A percentile compares a stretch with the other conserved stretches of the same genome.
phyloP scores from a whole-genome alignment of 192 early-diverging fungal genomes.

The Dissophora ornata region DNA sequence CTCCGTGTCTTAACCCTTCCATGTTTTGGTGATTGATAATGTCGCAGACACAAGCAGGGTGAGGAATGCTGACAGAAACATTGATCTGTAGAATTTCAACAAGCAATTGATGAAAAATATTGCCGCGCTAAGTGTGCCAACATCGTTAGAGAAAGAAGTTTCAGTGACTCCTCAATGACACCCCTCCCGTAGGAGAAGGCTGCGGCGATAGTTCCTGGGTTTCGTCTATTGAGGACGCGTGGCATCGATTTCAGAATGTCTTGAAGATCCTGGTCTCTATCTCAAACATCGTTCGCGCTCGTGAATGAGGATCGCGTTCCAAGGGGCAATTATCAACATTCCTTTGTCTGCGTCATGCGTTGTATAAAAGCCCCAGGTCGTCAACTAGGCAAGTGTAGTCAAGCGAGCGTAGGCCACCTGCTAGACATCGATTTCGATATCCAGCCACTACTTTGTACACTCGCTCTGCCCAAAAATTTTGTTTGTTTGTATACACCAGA shows the following conservation, averaged over 20 bases:
- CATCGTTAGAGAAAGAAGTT: neutral
- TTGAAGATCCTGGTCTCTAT: neutral
- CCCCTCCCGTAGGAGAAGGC: neutral
- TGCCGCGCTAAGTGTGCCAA: no score
- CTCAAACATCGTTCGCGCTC: neutral
- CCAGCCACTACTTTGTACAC: no score
- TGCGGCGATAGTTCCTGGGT: no score
- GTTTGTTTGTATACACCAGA: neutral
- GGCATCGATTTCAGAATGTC: conserved; percentile 1
- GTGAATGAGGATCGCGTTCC: no score
- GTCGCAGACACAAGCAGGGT: conserved; percentile 19
- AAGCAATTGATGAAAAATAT: no score
- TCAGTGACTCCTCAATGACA: neutral
- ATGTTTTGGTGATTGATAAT: conserved; percentile 4
- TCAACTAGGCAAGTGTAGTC: no score
- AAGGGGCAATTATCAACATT: no score
- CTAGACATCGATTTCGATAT: no score
- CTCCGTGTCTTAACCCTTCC: neutral
- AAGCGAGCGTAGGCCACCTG: no score
- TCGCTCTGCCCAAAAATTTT: neutral
- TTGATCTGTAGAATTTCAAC: no score
- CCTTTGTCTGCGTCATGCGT: neutral
- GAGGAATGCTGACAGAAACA: conserved; percentile 10
- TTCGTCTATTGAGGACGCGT: neutral
- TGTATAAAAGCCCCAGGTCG: no score